These are phyloP conservation scores for Detonula confervacea DNA, from an alignment of 352 stramenopile species.

Conservation along the genomic window DNA sequence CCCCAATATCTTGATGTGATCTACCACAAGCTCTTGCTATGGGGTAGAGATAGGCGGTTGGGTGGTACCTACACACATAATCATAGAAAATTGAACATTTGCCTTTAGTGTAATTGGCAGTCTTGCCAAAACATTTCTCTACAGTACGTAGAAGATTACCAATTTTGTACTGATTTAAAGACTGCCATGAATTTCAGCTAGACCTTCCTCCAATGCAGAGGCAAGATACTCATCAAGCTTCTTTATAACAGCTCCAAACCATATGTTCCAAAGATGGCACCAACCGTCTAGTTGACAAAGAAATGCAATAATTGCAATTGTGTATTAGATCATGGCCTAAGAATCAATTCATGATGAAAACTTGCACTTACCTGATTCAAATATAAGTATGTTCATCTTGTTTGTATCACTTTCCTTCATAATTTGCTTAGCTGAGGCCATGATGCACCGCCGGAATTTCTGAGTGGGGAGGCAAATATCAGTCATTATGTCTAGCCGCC, in stretches of 20 bases:
- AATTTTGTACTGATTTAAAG: slow-evolving; percentile 1
- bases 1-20: slow-evolving; percentile 1
- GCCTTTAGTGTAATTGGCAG: slow-evolving; percentile 10
- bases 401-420: not conserved
- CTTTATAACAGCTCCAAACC: slow-evolving; percentile 17
- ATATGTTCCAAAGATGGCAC: slow-evolving; percentile 27
- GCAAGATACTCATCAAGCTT: slow-evolving; percentile 7
- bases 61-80: not conserved
- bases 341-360: too few species aligned
- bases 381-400: not conserved
- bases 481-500: slow-evolving; percentile 4
- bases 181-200: slow-evolving; percentile 10
- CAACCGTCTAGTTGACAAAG: too few species aligned
- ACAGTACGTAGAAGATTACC: not conserved
- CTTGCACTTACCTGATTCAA: not conserved
- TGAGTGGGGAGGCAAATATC: slow-evolving; percentile 13
- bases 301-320: too few species aligned
- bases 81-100: slow-evolving; percentile 2
- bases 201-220: not conserved
- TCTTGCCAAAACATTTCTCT: slow-evolving; percentile 7
- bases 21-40: not conserved
- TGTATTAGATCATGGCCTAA: too few species aligned
- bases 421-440: slow-evolving; percentile 3
- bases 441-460: slow-evolving; percentile 1
- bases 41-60: slow-evolving; percentile 3